A percentile compares a stretch with the other conserved stretches of the same genome.
Evolutionary conservation across 441 rosid species (phyloP).

Genomic region (Breynia disticha): DNA sequence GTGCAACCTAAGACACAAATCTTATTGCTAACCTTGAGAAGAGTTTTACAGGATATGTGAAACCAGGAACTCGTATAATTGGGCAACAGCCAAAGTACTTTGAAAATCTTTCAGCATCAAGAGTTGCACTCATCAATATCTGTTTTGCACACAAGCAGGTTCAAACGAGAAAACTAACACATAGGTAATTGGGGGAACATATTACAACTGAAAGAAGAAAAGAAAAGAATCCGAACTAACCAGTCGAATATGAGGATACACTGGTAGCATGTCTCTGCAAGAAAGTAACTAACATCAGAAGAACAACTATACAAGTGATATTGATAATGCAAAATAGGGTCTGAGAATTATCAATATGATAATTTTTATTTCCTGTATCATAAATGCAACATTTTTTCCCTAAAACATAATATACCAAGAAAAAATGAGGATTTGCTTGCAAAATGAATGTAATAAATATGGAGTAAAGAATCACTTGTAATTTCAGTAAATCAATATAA

Average conservation of each 20-base stretch:
- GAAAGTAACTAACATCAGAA: constrained; percentile 16
- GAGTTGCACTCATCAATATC: constrained; percentile 98
- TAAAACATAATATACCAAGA: too few species aligned
- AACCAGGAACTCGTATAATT: constrained; percentile 78
- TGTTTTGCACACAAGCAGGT: constrained; percentile 19
- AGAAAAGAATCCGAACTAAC: constrained; percentile 34
- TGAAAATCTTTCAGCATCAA: constrained; percentile 85
- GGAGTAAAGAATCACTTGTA: too few species aligned
- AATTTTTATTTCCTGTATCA: too few species aligned
- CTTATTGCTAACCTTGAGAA: constrained; percentile 7
- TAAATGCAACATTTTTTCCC: too few species aligned
- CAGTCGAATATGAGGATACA: constrained; percentile 77
- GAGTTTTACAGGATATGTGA: constrained; percentile 76
- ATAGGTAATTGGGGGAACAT: neutral
- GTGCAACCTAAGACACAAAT: neutral
- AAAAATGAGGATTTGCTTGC: too few species aligned
- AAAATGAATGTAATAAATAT: too few species aligned
- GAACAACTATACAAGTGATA: constrained; percentile 7
- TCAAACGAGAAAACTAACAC: constrained; percentile 2
- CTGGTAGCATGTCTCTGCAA: constrained; percentile 91
- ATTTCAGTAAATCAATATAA: too few species aligned
- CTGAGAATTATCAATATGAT: too few species aligned
- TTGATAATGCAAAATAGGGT: neutral
- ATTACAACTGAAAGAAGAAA: neutral
- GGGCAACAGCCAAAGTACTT: constrained; percentile 98